Conservation (phyloP, 2,329 filamentous ascomycete genomes). For the Colletotrichum karsti region DNA sequence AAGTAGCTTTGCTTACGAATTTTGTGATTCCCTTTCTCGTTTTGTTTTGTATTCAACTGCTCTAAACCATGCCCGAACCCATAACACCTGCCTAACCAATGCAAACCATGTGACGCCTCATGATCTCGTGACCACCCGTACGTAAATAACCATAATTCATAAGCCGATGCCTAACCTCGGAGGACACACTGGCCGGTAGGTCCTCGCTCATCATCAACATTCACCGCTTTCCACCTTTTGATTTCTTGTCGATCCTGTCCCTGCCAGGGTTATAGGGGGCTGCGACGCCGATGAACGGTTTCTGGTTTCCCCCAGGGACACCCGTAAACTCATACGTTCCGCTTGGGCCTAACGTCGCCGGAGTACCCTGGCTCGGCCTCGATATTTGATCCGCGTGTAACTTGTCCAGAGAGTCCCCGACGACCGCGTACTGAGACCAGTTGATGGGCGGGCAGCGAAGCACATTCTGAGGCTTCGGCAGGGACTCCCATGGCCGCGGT, state of each 20-base stretch:
- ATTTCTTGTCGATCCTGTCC: conserved; percentile 55
- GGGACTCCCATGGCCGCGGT: conserved; percentile 60
- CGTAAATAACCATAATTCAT: conserved; percentile 2
- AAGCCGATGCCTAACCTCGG: neutral
- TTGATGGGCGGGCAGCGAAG: conserved; percentile 90
- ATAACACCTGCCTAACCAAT: conserved; percentile 5
- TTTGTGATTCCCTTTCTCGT: neutral
- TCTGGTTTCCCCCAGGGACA: conserved; percentile 47
- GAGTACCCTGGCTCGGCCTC: conserved; percentile 67
- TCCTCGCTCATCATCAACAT: neutral
- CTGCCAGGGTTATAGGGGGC: conserved; percentile 63
- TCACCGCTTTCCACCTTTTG: conserved; percentile 41
- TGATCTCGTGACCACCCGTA: conserved; percentile 14
- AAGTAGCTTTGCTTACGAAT: conserved; percentile 4
- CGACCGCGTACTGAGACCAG: conserved; percentile 94
- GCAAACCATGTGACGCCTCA: neutral
- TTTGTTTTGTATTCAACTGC: neutral
- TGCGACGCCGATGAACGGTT: conserved; percentile 59
- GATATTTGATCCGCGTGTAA: conserved; percentile 82
- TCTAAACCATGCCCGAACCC: neutral
- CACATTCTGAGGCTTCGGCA: conserved; percentile 83
- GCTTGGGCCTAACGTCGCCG: conserved; percentile 50
- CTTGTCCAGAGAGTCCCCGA: conserved; percentile 84
- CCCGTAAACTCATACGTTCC: conserved; percentile 62
- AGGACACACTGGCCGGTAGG: neutral